Evolutionary conservation across 2,329 filamentous ascomycete genomes (phyloP), one percentile per base, ranked within the genome.

Genomic region (Penicillium sp.): DNA sequence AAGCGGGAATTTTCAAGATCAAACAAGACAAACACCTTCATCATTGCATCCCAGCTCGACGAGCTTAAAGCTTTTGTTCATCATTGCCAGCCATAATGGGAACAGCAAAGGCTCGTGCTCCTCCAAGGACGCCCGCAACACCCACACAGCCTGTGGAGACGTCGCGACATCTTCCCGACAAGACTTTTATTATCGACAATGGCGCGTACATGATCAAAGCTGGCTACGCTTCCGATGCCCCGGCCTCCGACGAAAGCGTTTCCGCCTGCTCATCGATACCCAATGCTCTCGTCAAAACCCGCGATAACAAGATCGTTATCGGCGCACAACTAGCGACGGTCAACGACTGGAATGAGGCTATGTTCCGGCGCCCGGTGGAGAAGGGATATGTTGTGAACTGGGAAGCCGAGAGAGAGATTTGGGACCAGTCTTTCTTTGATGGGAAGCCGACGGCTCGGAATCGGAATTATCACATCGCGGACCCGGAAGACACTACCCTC

Each of bases 311-410:
- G 64, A 84, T 88, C 5, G 96, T 94, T 69, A 84, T 96, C 59
- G 93, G 86, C 15, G 86, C 89, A 0, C 89, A 96, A 65, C 79
- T 97, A 1, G 67, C 66, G 42, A 84, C 87, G 57, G 96, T 93
- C 74, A 87, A 83, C 63, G 93, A 99, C 70, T 96, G 91, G 78
- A 91, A 92, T 63, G 93, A 97, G 73, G 86, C 96, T 21, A 83
- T 86, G 9, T 96, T 97, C 69, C 85, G 93, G 1, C 82, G 93
- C 0, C 94, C 94, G 0, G 90, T 97, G 1, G 94, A 99, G 75
- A 96, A 93, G 75, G 94, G 94, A 8, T 97, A 90, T 70, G 82
- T 97, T 49, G 93, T 97, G 60, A 97, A 93, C 71, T 99, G 94
- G 94, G 94, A 99, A 75, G 88, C 89, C 0, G 86, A 99, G 78